These are phyloP conservation scores for Malassezia pachydermatis DNA, from an alignment of 1,284 basidiomycete genomes.

Conservation along the genomic window DNA sequence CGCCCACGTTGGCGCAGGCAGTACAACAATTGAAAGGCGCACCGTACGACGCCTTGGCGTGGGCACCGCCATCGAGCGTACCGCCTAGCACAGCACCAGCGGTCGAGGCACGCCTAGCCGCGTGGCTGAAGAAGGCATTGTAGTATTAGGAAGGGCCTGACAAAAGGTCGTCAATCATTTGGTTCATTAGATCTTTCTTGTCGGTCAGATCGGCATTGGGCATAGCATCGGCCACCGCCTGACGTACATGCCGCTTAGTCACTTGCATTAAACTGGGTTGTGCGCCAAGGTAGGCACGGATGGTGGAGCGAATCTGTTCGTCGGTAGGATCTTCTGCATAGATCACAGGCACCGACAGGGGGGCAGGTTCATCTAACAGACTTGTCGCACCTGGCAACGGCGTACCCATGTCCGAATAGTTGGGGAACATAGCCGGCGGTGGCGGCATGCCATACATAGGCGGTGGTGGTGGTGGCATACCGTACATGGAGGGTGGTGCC, in stretches of 20 bases:
- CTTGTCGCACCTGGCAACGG: not conserved
- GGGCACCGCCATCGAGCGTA: conserved; percentile 9
- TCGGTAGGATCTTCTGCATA: conserved; percentile 19
- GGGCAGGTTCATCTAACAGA: no score
- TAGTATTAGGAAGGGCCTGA: conserved; percentile 20
- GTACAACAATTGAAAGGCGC: conserved; percentile 2
- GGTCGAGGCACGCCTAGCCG: not conserved
- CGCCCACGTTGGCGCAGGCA: not conserved
- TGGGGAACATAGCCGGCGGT: not conserved
- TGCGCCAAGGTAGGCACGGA: conserved; percentile 37
- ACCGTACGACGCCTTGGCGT: conserved; percentile 13
- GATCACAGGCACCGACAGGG: no score
- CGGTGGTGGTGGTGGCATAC: conserved; percentile 22
- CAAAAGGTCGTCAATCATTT: conserved; percentile 42
- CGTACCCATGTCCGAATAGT: not conserved
- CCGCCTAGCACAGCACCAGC: not conserved
- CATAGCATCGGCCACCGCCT: conserved; percentile 39
- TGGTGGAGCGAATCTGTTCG: conserved; percentile 33
- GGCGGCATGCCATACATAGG: conserved; percentile 38
- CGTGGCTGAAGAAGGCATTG: conserved; percentile 8
- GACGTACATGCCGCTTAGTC: conserved; percentile 42
- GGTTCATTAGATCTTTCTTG: conserved; percentile 38
- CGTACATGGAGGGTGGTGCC: conserved; percentile 26
- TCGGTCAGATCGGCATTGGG: conserved; percentile 36
- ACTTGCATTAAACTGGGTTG: conserved; percentile 44